These are phyloP conservation scores for Colletotrichum destructivum DNA, from an alignment of 2,329 filamentous ascomycete species.

Conservation along the genomic window DNA sequence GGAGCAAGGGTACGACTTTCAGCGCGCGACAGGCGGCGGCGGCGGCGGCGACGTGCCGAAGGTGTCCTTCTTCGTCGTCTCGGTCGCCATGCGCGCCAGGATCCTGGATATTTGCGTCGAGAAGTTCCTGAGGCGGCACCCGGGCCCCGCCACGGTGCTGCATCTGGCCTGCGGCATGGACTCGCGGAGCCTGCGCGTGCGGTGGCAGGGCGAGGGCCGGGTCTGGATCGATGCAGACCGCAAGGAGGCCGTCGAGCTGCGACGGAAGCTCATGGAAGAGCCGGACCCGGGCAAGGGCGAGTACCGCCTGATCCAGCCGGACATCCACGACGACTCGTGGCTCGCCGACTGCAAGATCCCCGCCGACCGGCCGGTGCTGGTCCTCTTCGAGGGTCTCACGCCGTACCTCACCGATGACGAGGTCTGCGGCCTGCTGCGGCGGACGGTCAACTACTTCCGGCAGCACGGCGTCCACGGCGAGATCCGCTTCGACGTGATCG, in stretches of 20 bases:
- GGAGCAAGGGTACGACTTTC: conserved; percentile 36
- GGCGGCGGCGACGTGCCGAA: too few species aligned
- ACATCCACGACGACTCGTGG: conserved; percentile 50
- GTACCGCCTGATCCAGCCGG: conserved; percentile 47
- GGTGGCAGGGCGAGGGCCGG: conserved; percentile 42
- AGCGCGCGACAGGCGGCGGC: conserved; percentile 4
- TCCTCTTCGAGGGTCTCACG: conserved; percentile 52
- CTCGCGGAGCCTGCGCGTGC: conserved; percentile 46
- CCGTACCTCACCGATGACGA: conserved; percentile 49
- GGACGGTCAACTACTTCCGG: conserved; percentile 47
- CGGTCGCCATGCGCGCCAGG: conserved; percentile 30
- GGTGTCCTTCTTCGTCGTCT: neutral
- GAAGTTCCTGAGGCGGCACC: conserved; percentile 47
- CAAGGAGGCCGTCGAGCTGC: conserved; percentile 52
- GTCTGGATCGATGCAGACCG: conserved; percentile 55
- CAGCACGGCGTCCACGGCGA: conserved; percentile 45
- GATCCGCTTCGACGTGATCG: conserved; percentile 32
- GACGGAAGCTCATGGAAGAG: conserved; percentile 46
- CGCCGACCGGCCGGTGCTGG: conserved; percentile 49
- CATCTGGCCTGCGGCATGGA: conserved; percentile 53
- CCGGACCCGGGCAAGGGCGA: conserved; percentile 27
- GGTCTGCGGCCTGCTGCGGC: conserved; percentile 45
- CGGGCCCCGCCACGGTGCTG: conserved; percentile 47
- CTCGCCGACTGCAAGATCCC: conserved; percentile 47
- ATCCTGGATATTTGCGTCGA: conserved; percentile 46